Conservation (phyloP, 2,329 filamentous ascomycete species). For the Pseudogymnoascus sp. region DNA sequence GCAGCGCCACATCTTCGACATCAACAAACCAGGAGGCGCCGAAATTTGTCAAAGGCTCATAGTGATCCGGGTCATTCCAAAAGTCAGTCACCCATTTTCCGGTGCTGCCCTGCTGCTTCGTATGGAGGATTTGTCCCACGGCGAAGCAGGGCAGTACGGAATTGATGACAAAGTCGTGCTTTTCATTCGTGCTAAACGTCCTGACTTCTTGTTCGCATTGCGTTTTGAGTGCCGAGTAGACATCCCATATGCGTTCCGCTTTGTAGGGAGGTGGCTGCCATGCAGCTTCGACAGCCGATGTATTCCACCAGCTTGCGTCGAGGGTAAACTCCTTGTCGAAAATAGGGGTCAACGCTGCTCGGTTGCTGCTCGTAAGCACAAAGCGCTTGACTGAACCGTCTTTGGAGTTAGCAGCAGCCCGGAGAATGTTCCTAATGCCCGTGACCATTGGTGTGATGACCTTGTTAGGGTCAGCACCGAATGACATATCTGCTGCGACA, state of each 20-base stretch:
- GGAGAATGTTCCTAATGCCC: conserved; percentile 25
- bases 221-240: conserved; percentile 32
- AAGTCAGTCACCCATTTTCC: background rate
- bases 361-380: conserved; percentile 30
- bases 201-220: conserved; percentile 29
- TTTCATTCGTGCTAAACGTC: conserved; percentile 26
- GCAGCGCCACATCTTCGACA: background rate
- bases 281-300: conserved; percentile 24
- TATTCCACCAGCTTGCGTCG: conserved; percentile 26
- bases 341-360: conserved; percentile 16
- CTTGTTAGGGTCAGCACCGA: conserved; percentile 30
- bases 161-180: conserved; percentile 18
- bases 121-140: conserved; percentile 21
- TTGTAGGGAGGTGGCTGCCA: conserved; percentile 28
- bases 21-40: background rate
- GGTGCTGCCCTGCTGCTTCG: background rate
- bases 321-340: conserved; percentile 16
- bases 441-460: conserved; percentile 31
- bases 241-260: conserved; percentile 17
- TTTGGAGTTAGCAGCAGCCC: conserved; percentile 24
- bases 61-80: conserved; percentile 4
- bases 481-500: conserved; percentile 29
- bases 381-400: conserved; percentile 31
- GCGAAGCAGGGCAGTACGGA: conserved; percentile 26
- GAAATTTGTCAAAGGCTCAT: background rate